A percentile compares a stretch with the other conserved stretches of the same genome.
Conservation (phyloP, 306 rosid genomes). For the apple (Malus domestica) region ASM211411v1 NC_041795.1:1769001-1769500, state of each 20-base stretch:
- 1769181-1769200: slow-evolving; percentile 40
- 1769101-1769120: slow-evolving; percentile 49
- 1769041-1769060: slow-evolving; percentile 36
- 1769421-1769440: not conserved
- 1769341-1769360: slow-evolving; percentile 38
- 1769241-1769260: slow-evolving; percentile 37
- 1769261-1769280: slow-evolving; percentile 59
- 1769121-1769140: slow-evolving; percentile 54
- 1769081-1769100: slow-evolving; percentile 75
- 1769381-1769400: not conserved
- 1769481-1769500: not conserved
- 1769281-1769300: slow-evolving; percentile 41
- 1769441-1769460: slow-evolving; percentile 6
- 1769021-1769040: slow-evolving; percentile 46
- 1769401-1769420: not conserved
- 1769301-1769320: slow-evolving; percentile 41
- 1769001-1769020: slow-evolving; percentile 49
- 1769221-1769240: slow-evolving; percentile 61
- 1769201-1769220: slow-evolving; percentile 35
- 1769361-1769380: not conserved
- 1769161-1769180: slow-evolving; percentile 41
- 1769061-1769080: slow-evolving; percentile 56
- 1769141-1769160: slow-evolving; percentile 64
- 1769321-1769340: slow-evolving; percentile 31
- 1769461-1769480: slow-evolving; percentile 11